Evolutionary conservation across 2,329 filamentous ascomycete genomes (phyloP).

Genomic region (Nothopassalora personata): DNA sequence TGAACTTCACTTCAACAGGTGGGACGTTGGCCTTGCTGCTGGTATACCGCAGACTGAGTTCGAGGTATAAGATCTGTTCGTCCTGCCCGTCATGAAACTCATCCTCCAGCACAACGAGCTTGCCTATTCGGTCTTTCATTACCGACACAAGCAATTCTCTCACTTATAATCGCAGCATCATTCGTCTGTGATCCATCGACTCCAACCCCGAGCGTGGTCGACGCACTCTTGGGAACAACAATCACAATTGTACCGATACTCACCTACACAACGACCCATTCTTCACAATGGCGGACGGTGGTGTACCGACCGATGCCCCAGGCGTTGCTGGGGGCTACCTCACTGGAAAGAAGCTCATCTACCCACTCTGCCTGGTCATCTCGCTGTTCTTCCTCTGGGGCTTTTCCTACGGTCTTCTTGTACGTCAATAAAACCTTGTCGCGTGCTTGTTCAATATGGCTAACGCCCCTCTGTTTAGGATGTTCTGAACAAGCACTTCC

Average conservation of each 20-base stretch:
- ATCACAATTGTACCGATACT: constrained; percentile 1
- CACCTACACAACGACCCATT: neutral
- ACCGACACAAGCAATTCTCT: constrained; percentile 14
- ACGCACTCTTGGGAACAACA: neutral
- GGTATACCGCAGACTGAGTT: neutral
- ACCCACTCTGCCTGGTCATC: constrained; percentile 45
- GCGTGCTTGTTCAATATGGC: no score
- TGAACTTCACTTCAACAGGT: constrained; percentile 1
- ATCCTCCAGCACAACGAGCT: constrained; percentile 13
- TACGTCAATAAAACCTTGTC: constrained; percentile 6
- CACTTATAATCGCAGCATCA: constrained; percentile 15
- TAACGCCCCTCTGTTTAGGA: neutral
- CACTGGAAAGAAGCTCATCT: constrained; percentile 43
- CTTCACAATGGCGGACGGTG: constrained; percentile 38
- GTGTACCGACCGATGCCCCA: constrained; percentile 35
- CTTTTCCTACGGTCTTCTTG: constrained; percentile 33
- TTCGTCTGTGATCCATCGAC: constrained; percentile 12
- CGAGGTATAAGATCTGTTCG: constrained; percentile 14
- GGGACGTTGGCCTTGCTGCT: neutral
- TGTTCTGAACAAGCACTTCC: constrained; percentile 36
- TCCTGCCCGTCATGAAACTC: constrained; percentile 3
- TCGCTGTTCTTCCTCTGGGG: constrained; percentile 45
- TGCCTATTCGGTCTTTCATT: constrained; percentile 16
- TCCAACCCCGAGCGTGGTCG: neutral
- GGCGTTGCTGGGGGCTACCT: constrained; percentile 39